These are phyloP conservation scores for Boletus holoroseus DNA, from an alignment of 1,284 basidiomycete genomes.

Conservation along the genomic window DNA sequence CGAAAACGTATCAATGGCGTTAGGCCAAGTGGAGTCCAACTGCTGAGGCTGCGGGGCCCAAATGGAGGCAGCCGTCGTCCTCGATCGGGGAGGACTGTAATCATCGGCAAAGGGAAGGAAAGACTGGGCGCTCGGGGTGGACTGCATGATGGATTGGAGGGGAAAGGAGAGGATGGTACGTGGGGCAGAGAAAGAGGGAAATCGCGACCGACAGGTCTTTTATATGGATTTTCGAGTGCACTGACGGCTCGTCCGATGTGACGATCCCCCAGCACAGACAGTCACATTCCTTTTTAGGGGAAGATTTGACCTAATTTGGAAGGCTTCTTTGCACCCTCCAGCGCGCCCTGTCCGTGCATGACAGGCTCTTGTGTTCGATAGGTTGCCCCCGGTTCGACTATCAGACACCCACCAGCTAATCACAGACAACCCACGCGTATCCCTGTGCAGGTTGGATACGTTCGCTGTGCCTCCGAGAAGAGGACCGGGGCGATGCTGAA, in stretches of 20 bases:
- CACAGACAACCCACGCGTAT: conserved; percentile 2
- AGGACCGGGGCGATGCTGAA: conserved; percentile 6
- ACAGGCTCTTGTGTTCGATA: conserved; percentile 27
- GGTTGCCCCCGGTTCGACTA: conserved; percentile 20
- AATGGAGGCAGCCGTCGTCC: conserved; percentile 50
- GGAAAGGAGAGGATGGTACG: conserved; percentile 19
- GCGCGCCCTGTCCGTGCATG: conserved; percentile 19
- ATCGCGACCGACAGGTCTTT: conserved; percentile 23
- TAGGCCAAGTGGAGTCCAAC: conserved; percentile 59
- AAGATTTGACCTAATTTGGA: conserved; percentile 29
- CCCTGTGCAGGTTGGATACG: too few relatives aligned
- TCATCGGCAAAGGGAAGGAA: conserved; percentile 30
- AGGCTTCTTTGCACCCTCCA: conserved; percentile 30
- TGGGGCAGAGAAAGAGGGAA: conserved; percentile 31
- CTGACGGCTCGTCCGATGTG: conserved; percentile 27
- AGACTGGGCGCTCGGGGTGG: conserved; percentile 22
- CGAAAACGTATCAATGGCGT: conserved; percentile 54
- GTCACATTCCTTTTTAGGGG: conserved; percentile 34
- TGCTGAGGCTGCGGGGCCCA: conserved; percentile 74
- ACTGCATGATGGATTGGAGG: conserved; percentile 24
- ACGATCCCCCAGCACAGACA: conserved; percentile 30
- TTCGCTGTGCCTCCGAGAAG: not conserved
- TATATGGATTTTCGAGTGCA: conserved; percentile 30
- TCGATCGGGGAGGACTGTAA: conserved; percentile 33
- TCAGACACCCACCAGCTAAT: conserved; percentile 19